Evolutionary conservation across 148 eudicot genomes (phyloP).

Genomic region (Persicaria maculosa): DNA sequence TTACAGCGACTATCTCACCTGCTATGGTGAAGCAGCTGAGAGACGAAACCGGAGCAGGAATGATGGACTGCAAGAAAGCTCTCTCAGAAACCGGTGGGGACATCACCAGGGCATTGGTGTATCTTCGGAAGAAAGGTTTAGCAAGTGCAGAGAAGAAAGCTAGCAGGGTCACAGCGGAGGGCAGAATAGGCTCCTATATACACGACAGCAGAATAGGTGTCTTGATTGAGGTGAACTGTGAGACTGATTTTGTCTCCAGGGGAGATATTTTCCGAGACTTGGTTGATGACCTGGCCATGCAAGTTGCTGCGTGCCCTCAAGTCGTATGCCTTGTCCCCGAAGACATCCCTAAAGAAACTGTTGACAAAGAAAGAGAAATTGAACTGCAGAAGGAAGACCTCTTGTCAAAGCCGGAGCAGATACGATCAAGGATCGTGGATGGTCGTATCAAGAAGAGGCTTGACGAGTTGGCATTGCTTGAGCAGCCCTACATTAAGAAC

Average conservation of each 20-base stretch:
- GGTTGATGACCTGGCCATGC: conserved; percentile 95
- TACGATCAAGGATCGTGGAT: conserved; percentile 79
- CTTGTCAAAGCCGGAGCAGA: conserved; percentile 78
- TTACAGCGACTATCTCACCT: conserved; percentile 62
- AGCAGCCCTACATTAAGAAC: conserved; percentile 89
- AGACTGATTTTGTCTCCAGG: conserved; percentile 90
- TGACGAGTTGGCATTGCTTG: conserved; percentile 83
- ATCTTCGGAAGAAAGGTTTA: conserved; percentile 88
- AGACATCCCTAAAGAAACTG: conserved; percentile 70
- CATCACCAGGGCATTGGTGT: conserved; percentile 70
- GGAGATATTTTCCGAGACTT: conserved; percentile 86
- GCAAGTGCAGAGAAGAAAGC: conserved; percentile 96
- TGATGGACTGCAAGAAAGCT: conserved; percentile 99
- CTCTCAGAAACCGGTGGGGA: conserved; percentile 82
- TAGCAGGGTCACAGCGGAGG: conserved; percentile 84
- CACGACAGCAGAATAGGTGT: conserved; percentile 90
- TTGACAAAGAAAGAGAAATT: conserved; percentile 71
- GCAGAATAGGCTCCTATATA: conserved; percentile 88
- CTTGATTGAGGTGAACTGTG: conserved; percentile 87
- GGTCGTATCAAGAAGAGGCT: conserved; percentile 89
- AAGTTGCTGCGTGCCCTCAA: conserved; percentile 99
- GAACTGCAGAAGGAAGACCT: conserved; percentile 98
- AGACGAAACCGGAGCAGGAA: conserved; percentile 92
- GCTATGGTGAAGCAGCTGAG: conserved; percentile 90
- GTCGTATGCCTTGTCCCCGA: conserved; percentile 62